Conservation (phyloP, 2,329 filamentous ascomycete genomes). For the Tolypocladium guangdongense region DNA sequence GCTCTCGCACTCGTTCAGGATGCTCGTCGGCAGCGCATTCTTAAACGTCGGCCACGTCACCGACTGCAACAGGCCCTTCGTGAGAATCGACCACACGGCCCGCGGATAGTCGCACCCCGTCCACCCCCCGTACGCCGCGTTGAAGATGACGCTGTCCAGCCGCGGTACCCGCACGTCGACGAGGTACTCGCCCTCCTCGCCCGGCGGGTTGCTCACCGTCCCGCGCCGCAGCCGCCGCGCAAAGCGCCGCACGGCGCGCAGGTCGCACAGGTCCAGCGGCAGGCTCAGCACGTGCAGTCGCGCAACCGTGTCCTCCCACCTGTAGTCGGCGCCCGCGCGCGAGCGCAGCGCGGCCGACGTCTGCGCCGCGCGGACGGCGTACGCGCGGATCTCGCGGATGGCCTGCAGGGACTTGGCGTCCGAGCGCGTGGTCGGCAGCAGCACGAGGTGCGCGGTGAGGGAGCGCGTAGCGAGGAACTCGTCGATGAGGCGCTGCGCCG, state of each 20-base stretch:
- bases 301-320: conserved; percentile 28
- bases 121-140: conserved; percentile 86
- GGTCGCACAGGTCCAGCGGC: conserved; percentile 49
- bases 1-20: conserved; percentile 27
- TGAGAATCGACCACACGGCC: conserved; percentile 44
- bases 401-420: conserved; percentile 64
- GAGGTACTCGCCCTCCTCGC: conserved; percentile 23
- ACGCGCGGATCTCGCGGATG: conserved; percentile 47
- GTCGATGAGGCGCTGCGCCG: conserved; percentile 76
- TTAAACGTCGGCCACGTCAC: conserved; percentile 75
- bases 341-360: conserved; percentile 26
- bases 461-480: conserved; percentile 69
- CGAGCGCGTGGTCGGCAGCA: conserved; percentile 77
- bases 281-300: conserved; percentile 49
- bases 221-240: conserved; percentile 35
- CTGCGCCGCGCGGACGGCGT: conserved; percentile 38
- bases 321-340: conserved; percentile 21
- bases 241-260: conserved; percentile 37
- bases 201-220: conserved; percentile 33
- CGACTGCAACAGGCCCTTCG: conserved; percentile 49
- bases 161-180: conserved; percentile 47
- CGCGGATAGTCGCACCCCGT: conserved; percentile 59
- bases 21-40: conserved; percentile 38
- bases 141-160: conserved; percentile 71
- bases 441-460: conserved; percentile 56